Conservation (phyloP, 257 asterid genomes). For the Oldenlandia corymbosa region DNA sequence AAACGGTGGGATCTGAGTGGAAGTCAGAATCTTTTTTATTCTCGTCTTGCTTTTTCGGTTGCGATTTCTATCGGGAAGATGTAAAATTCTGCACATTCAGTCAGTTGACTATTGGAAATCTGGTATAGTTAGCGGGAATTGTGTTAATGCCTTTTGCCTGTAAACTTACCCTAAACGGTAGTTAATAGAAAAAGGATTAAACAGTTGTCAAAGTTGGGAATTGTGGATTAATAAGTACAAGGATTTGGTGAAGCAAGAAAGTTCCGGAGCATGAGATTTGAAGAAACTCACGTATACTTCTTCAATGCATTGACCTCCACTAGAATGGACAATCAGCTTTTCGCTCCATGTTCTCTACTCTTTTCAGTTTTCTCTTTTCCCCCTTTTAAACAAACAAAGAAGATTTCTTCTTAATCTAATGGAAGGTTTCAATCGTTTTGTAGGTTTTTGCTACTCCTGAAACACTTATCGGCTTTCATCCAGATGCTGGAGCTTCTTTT, state of each 20-base stretch:
- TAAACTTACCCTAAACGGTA: too few relatives aligned
- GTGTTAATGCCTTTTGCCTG: too few relatives aligned
- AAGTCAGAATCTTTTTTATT: not conserved
- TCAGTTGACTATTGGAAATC: not conserved
- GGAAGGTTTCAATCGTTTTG: constrained; percentile 13
- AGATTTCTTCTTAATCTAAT: too few relatives aligned
- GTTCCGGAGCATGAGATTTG: not conserved
- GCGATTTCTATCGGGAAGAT: not conserved
- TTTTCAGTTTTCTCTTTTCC: not conserved
- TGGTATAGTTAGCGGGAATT: too few relatives aligned
- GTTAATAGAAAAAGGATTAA: too few relatives aligned
- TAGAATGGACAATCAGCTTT: not conserved
- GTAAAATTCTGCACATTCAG: not conserved
- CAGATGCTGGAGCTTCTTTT: constrained; percentile 98
- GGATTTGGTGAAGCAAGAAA: not conserved
- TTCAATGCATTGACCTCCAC: not conserved
- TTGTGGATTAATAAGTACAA: not conserved
- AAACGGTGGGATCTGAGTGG: constrained; percentile 56
- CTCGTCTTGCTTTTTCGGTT: constrained; percentile 19
- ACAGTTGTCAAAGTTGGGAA: not conserved
- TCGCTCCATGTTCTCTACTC: not conserved
- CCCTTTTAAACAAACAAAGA: too few relatives aligned
- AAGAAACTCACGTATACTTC: not conserved
- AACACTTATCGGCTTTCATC: constrained; percentile 91
- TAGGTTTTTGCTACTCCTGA: constrained; percentile 96